A percentile compares a stretch with the other conserved stretches of the same genome.
Evolutionary conservation across 441 rosid genomes (phyloP).

Genomic region (Aleurites moluccanus): DNA sequence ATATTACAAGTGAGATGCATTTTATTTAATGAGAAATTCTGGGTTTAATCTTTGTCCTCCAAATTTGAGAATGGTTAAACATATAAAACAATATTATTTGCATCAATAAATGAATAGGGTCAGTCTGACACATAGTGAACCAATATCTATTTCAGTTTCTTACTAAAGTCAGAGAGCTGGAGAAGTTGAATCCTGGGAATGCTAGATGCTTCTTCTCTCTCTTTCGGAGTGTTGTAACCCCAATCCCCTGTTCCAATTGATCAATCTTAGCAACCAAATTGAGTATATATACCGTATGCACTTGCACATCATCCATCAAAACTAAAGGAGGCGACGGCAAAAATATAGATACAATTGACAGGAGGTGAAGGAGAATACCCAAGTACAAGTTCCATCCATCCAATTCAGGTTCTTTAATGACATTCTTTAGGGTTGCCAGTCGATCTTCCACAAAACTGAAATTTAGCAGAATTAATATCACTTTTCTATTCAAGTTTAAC

Average conservation of each 20-base stretch:
- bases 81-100: not conserved
- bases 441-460: slow-evolving; percentile 93
- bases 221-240: slow-evolving; percentile 90
- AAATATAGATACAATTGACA: not conserved
- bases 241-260: slow-evolving; percentile 61
- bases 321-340: not conserved
- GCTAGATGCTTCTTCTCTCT: slow-evolving; percentile 74
- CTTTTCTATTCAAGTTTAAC: slow-evolving; percentile 9
- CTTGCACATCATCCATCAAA: not conserved
- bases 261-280: slow-evolving; percentile 21
- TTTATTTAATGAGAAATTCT: not conserved
- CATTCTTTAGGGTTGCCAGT: slow-evolving; percentile 85
- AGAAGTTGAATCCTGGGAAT: slow-evolving; percentile 71
- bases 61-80: not conserved
- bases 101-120: not conserved
- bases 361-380: slow-evolving; percentile 36
- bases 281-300: not conserved
- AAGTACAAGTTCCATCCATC: slow-evolving; percentile 86
- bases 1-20: not conserved
- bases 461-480: slow-evolving; percentile 17
- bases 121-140: not conserved
- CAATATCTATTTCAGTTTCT: slow-evolving; percentile 61
- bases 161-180: slow-evolving; percentile 79
- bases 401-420: slow-evolving; percentile 77
- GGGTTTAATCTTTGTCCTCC: not conserved